These are phyloP conservation scores for Lachancea nothofagi DNA, from an alignment of 805 yeast genomes.

Conservation along the genomic window DNA sequence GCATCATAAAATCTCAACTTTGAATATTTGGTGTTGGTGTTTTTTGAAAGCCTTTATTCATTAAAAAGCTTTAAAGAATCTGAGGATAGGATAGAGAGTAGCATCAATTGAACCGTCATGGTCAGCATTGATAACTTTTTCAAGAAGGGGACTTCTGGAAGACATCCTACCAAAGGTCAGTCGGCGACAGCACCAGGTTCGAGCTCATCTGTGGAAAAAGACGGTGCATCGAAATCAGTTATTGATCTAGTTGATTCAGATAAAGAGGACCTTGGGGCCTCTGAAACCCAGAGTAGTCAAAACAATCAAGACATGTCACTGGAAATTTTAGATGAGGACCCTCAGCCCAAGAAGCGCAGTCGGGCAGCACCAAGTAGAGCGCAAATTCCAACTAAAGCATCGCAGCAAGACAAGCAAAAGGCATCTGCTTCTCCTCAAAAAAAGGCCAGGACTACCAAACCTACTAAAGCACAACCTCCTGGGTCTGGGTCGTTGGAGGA, in stretches of 20 bases:
- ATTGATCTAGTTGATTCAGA: conserved; percentile 9
- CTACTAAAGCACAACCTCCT: background rate
- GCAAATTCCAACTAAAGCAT: background rate
- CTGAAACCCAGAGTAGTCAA: background rate
- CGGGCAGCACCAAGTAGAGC: background rate
- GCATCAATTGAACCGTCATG: conserved; percentile 1
- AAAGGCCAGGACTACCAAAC: background rate
- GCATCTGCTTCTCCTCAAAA: conserved; percentile 1
- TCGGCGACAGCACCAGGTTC: too few relatives aligned
- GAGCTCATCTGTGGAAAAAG: too few relatives aligned
- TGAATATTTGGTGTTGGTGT: background rate
- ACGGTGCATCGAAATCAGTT: conserved; percentile 3
- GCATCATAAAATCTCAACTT: too few relatives aligned
- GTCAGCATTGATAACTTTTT: background rate
- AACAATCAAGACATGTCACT: conserved; percentile 1
- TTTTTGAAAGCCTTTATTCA: background rate
- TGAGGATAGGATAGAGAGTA: conserved; percentile 13
- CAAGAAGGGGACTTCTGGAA: conserved; percentile 1
- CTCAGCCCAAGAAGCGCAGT: background rate
- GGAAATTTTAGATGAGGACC: conserved; percentile 1
- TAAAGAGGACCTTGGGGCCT: conserved; percentile 4
- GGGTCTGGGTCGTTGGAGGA: conserved; percentile 20
- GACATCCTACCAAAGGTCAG: background rate
- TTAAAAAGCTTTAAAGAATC: background rate
- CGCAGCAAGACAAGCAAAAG: background rate